Evolutionary conservation across 2,329 filamentous ascomycete species (phyloP), one percentile per base, ranked within the genome.

Genomic region (Aspergillus sp.): DNA sequence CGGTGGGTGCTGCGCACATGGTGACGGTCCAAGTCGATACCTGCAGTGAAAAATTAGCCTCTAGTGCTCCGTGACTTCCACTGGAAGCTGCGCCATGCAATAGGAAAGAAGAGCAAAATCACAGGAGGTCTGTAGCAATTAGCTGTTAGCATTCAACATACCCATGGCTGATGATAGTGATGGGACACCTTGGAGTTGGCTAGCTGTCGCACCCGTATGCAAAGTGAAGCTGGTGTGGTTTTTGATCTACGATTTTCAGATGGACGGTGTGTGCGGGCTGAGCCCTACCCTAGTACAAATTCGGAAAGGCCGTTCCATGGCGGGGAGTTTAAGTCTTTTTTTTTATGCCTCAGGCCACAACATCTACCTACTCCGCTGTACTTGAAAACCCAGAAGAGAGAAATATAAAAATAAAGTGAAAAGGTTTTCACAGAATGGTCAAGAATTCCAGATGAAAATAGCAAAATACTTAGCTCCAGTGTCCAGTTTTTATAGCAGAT

Each of bases 1-100:
- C 90, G 88, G 81, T 95, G 90, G 70, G 69, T 76, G 74, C 68
- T 72, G 71, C 76, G 74, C 69, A 81, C 77, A 74, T 82, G 78
- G 72, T 82, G 78, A 68, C 72, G 72, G 71, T 81, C 76, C 64
- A 77, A 68, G 68, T 77, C 74, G 70, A 76, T 76, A 74, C 73
- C 73, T 75, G 52, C 39, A 40, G 47, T 52, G 40, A 19, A 49
- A 19, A 35, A 47, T 56, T 46, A 59, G 53, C 36, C 28, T 32
- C 13, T 36, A 32, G 34, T 11, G 19, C n/a, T 41, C 30, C 11
- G 12, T 13, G 31, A 12, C 11, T 19, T 19, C 19, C 19, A 19
- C 19, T 19, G 19, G 19, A 2, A 19, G 19, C 19, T 19, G 36
- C 36, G 36, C 36, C 26, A 38, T 43, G 13, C 37, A 27, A 19